phyloP scores from a whole-genome alignment of 192 early-diverging fungal species.

The Coemansia sp. region DNA sequence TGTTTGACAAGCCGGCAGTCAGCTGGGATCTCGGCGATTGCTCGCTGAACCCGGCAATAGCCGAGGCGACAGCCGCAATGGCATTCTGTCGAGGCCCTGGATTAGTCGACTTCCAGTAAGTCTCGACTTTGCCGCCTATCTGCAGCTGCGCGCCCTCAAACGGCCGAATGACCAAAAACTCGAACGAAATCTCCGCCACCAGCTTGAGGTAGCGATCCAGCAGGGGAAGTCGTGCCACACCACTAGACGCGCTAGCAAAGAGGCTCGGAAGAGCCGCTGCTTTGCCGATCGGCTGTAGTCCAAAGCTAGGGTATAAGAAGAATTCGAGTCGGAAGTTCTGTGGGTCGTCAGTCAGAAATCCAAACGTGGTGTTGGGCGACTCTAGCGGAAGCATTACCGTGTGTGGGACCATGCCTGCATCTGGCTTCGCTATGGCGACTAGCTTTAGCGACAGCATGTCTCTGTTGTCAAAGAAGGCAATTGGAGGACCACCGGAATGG shows the following conservation, averaged over 20 bases:
- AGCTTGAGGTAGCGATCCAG: slow-evolving; percentile 91
- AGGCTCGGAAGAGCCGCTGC: slow-evolving; percentile 79
- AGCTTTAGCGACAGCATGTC: slow-evolving; percentile 76
- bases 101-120: slow-evolving; percentile 99
- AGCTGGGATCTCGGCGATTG: slow-evolving; percentile 19
- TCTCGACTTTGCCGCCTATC: slow-evolving; percentile 96
- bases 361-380: slow-evolving; percentile 70
- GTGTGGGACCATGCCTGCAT: slow-evolving; percentile 87
- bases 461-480: slow-evolving; percentile 45
- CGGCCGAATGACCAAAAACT: slow-evolving; percentile 81
- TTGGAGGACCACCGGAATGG: slow-evolving; percentile 32
- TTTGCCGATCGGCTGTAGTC: slow-evolving; percentile 89
- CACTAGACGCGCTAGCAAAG: slow-evolving; percentile 54
- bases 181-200: slow-evolving; percentile 88
- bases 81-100: slow-evolving; percentile 52
- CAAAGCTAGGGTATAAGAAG: slow-evolving; percentile 96
- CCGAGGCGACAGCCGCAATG: not conserved
- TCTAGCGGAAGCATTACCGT: slow-evolving; percentile 88
- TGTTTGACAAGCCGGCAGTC: slow-evolving; percentile 21
- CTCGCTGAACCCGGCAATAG: slow-evolving; percentile 16
- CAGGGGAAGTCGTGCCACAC: slow-evolving; percentile 67
- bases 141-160: slow-evolving; percentile 87
- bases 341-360: slow-evolving; percentile 80
- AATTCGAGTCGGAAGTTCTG: slow-evolving; percentile 89
- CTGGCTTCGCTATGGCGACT: slow-evolving; percentile 86